Evolutionary conservation across 1,139 yeast genomes (phyloP).

Genomic region (Suhomyces terraborum): DNA sequence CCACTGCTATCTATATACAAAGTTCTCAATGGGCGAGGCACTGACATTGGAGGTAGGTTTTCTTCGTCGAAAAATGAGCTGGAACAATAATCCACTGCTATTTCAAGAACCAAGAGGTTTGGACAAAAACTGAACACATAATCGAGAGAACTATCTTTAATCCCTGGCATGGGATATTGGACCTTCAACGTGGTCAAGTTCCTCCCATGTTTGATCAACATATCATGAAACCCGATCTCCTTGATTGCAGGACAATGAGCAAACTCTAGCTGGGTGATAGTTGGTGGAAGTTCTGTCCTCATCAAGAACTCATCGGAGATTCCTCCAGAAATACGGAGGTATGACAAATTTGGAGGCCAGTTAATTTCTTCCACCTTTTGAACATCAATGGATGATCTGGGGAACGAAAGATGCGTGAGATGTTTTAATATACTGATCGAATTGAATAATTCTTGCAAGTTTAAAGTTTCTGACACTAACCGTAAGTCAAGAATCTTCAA

Average conservation of each 20-base stretch:
- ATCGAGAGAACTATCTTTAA: slow-evolving; percentile 71
- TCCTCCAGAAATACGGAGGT: slow-evolving; percentile 84
- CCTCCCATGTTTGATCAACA: slow-evolving; percentile 65
- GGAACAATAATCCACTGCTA: slow-evolving; percentile 83
- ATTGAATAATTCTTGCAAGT: slow-evolving; percentile 71
- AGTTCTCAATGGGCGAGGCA: slow-evolving; percentile 60
- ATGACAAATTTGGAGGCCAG: slow-evolving; percentile 82
- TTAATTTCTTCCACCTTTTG: slow-evolving; percentile 48
- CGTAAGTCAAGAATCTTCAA: slow-evolving; percentile 73
- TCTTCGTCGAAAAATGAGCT: slow-evolving; percentile 64
- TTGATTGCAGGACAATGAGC: slow-evolving; percentile 84
- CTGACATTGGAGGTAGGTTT: slow-evolving; percentile 40
- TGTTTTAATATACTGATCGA: slow-evolving; percentile 65
- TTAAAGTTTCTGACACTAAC: slow-evolving; percentile 89
- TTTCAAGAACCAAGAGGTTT: slow-evolving; percentile 57
- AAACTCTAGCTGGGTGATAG: slow-evolving; percentile 71
- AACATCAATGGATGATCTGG: slow-evolving; percentile 83
- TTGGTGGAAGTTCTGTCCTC: slow-evolving; percentile 65
- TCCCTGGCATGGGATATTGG: slow-evolving; percentile 86
- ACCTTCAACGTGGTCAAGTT: slow-evolving; percentile 64
- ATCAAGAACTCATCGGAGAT: slow-evolving; percentile 76
- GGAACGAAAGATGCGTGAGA: slow-evolving; percentile 79
- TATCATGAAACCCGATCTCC: slow-evolving; percentile 59
- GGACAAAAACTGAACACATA: slow-evolving; percentile 76
- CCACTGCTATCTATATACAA: slow-evolving; percentile 84